Conservation (phyloP, 805 yeast genomes). For the Nakazawaea ambrosiae region DNA sequence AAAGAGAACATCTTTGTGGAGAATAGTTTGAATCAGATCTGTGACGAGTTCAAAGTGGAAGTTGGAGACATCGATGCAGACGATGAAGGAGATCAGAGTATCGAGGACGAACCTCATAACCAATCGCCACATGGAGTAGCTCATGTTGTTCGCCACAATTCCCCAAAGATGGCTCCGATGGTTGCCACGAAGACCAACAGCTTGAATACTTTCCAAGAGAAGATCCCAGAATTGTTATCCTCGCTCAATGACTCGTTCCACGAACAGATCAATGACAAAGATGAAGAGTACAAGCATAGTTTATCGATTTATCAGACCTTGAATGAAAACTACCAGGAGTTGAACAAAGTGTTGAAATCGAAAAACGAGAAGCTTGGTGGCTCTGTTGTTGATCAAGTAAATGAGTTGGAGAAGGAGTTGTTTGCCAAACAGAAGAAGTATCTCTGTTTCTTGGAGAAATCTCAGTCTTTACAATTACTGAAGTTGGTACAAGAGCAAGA, state of each 20-base stretch:
- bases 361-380: no score
- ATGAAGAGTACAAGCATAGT: slow-evolving; percentile 44
- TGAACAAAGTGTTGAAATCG: no score
- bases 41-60: slow-evolving; percentile 3
- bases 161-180: not conserved
- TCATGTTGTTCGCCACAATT: not conserved
- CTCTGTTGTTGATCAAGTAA: no score
- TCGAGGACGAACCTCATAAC: not conserved
- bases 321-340: slow-evolving; percentile 28
- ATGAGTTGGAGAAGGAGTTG: slow-evolving; percentile 8
- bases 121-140: not conserved
- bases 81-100: not conserved
- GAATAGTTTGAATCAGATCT: slow-evolving; percentile 2
- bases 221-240: slow-evolving; percentile 16
- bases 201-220: slow-evolving; percentile 13
- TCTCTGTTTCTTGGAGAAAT: slow-evolving; percentile 35
- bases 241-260: slow-evolving; percentile 18
- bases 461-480: slow-evolving; percentile 58
- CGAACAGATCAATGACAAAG: slow-evolving; percentile 33
- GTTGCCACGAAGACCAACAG: not conserved
- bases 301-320: slow-evolving; percentile 32
- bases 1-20: slow-evolving; percentile 42
- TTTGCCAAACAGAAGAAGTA: slow-evolving; percentile 2
- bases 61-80: slow-evolving; percentile 8
- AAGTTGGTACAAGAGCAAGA: slow-evolving; percentile 51